Conservation (phyloP, 1,139 yeast genomes). For the Spathaspora sp. region DNA sequence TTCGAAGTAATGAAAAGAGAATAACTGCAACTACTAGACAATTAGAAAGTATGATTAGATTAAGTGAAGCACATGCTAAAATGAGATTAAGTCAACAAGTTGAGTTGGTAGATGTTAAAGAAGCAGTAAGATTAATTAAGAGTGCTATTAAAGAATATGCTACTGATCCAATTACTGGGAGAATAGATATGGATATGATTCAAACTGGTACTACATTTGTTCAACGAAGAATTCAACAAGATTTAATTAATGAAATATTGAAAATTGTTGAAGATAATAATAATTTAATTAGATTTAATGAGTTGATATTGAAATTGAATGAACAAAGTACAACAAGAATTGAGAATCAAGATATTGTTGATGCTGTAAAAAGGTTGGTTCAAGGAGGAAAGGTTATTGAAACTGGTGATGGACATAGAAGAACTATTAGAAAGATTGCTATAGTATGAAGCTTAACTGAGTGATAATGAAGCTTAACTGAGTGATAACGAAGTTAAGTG, state of each 20-base stretch:
- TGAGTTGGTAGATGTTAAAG: conserved; percentile 80
- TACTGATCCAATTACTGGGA: conserved; percentile 94
- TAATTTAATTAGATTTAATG: conserved; percentile 56
- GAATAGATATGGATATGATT: conserved; percentile 95
- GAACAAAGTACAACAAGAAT: conserved; percentile 69
- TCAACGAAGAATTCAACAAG: conserved; percentile 78
- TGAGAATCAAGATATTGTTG: conserved; percentile 70
- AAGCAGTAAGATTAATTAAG: conserved; percentile 88
- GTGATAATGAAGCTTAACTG: neutral
- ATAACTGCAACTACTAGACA: conserved; percentile 98
- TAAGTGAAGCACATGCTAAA: conserved; percentile 96
- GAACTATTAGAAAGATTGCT: conserved; percentile 57
- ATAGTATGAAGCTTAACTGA: conserved; percentile 12
- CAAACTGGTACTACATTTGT: conserved; percentile 95
- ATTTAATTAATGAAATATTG: conserved; percentile 62
- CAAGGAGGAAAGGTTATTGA: conserved; percentile 75
- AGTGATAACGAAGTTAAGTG: neutral
- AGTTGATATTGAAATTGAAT: conserved; percentile 60
- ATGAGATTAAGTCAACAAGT: conserved; percentile 80
- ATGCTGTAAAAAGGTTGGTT: conserved; percentile 64
- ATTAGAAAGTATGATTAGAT: conserved; percentile 90
- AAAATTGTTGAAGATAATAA: conserved; percentile 43
- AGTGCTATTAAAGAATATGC: conserved; percentile 97
- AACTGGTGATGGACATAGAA: conserved; percentile 71
- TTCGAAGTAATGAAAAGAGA: conserved; percentile 80